A percentile compares a stretch with the other conserved stretches of the same genome.
phyloP scores from a whole-genome alignment of 1,284 basidiomycete species.

The Cutaneotrichosporon sp. region DNA sequence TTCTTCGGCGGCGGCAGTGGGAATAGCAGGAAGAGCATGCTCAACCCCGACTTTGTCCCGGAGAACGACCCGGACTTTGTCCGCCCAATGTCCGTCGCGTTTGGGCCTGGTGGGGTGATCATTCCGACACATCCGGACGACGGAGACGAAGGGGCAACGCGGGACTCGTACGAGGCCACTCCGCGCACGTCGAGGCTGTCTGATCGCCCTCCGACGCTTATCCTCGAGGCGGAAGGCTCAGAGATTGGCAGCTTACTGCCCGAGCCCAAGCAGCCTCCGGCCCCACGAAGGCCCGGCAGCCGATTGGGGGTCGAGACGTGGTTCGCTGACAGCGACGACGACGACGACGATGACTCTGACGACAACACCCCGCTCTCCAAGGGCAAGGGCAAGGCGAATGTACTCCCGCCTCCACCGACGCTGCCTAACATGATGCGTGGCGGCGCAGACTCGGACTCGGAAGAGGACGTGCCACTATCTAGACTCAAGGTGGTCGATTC shows the following conservation, averaged over 20 bases:
- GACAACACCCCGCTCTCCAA: conserved; percentile 3
- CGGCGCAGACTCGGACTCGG: conserved; percentile 13
- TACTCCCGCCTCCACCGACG: background rate
- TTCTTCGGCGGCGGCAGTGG: background rate
- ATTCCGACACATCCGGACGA: background rate
- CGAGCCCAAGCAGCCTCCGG: background rate
- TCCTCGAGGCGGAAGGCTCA: background rate
- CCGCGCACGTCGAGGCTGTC: background rate
- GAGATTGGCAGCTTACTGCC: background rate
- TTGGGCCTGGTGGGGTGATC: background rate
- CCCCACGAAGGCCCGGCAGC: conserved; percentile 7
- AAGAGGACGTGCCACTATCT: conserved; percentile 32
- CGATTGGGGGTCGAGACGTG: conserved; percentile 17
- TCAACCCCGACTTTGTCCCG: background rate
- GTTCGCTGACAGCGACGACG: conserved; percentile 17
- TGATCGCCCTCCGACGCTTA: conserved; percentile 12
- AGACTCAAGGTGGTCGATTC: conserved; percentile 21
- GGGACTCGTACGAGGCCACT: too few species aligned
- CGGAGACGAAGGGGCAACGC: background rate
- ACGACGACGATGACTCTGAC: conserved; percentile 14
- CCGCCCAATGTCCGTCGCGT: background rate
- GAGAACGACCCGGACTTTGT: conserved; percentile 6
- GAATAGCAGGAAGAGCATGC: background rate
- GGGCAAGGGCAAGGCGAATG: conserved; percentile 6
- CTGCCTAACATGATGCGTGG: background rate